These are phyloP conservation scores for Gautieria morchelliformis DNA, from an alignment of 768 basidiomycete species.

Conservation along the genomic window DNA sequence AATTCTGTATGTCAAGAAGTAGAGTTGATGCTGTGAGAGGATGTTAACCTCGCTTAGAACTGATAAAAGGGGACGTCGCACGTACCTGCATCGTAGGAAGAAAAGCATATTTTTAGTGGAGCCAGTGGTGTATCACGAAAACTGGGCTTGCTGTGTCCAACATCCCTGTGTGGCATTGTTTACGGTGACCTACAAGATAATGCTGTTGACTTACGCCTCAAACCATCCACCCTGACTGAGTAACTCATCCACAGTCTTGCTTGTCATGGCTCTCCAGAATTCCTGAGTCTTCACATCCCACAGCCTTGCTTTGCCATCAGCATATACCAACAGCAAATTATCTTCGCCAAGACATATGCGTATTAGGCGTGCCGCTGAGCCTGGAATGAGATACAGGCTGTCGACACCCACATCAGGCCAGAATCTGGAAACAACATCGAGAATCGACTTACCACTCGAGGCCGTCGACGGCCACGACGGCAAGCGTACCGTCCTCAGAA, in stretches of 20 bases:
- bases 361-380: conserved; percentile 56
- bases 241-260: conserved; percentile 70
- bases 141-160: background rate
- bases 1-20: conserved; percentile 16
- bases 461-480: conserved; percentile 62
- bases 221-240: conserved; percentile 66
- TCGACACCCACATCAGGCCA: background rate
- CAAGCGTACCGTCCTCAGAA: conserved; percentile 73
- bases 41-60: background rate
- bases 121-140: conserved; percentile 2
- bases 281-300: conserved; percentile 84
- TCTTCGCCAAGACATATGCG: conserved; percentile 56
- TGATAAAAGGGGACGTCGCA: background rate
- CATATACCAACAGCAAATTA: conserved; percentile 68
- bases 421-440: background rate
- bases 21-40: conserved; percentile 19
- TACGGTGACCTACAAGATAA: background rate
- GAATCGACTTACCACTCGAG: conserved; percentile 59
- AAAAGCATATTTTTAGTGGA: background rate
- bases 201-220: conserved; percentile 40
- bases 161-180: background rate
- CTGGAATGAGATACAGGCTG: conserved; percentile 78
- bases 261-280: conserved; percentile 73
- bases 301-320: conserved; percentile 64
- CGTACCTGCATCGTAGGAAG: conserved; percentile 6